Conservation (phyloP, 306 rosid genomes). For the Luffa acutangula region DNA sequence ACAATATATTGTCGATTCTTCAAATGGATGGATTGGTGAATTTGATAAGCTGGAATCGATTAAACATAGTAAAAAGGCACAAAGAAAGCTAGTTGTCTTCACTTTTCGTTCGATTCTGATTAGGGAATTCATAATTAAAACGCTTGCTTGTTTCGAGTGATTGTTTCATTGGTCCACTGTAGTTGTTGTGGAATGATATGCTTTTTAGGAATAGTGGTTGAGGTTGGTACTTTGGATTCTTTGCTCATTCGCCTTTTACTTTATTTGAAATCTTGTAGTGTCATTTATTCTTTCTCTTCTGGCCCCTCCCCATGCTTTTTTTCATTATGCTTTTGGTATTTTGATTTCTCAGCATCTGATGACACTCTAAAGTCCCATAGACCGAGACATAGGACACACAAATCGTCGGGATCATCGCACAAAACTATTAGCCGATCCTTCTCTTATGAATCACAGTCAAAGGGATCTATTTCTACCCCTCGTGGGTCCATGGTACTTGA, state of each 20-base stretch:
- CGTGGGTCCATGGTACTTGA: slow-evolving; percentile 71
- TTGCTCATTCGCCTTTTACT: slow-evolving; percentile 44
- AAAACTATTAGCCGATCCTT: slow-evolving; percentile 82
- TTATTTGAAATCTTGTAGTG: slow-evolving; percentile 28
- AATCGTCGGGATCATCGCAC: slow-evolving; percentile 82
- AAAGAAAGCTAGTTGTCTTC: neutral
- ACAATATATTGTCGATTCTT: neutral
- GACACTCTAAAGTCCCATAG: slow-evolving; percentile 88
- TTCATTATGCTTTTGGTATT: slow-evolving; percentile 27
- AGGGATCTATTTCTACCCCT: slow-evolving; percentile 76
- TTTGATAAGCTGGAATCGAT: neutral
- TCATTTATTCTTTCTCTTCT: slow-evolving; percentile 25
- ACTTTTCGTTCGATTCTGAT: neutral
- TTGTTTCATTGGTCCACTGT: slow-evolving; percentile 8
- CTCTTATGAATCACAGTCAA: slow-evolving; percentile 87
- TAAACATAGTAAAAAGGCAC: neutral
- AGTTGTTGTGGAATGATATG: slow-evolving; percentile 9
- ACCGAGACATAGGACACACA: slow-evolving; percentile 83
- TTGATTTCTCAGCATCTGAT: slow-evolving; percentile 72
- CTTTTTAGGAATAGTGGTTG: slow-evolving; percentile 14
- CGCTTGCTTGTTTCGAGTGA: neutral
- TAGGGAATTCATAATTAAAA: slow-evolving; percentile 8
- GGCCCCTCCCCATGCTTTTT: slow-evolving; percentile 19
- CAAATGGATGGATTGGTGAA: neutral
- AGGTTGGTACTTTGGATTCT: slow-evolving; percentile 77